Evolutionary conservation across 345 rosid species (phyloP).

Genomic region (Brassica nigra): DNA sequence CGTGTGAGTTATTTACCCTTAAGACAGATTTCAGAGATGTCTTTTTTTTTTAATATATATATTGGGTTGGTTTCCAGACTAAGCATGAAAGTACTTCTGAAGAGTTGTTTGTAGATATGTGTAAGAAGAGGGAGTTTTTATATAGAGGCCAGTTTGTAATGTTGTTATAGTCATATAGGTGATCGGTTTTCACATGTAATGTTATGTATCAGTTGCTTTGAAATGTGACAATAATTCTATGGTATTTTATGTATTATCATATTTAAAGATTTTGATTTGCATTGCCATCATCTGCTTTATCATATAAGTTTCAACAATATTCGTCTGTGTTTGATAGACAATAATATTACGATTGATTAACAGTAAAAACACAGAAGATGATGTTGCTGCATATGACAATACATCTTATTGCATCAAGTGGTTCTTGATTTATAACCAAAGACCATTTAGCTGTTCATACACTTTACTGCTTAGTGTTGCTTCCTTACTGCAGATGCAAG

Average conservation of each 20-base stretch:
- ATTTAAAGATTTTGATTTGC: conserved; percentile 7
- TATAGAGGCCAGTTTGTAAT: conserved; percentile 21
- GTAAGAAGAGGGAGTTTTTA: conserved; percentile 9
- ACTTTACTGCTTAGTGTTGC: background rate
- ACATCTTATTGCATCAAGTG: conserved; percentile 15
- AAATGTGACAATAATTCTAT: conserved; percentile 17
- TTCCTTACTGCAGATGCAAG: conserved; percentile 38
- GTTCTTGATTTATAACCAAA: conserved; percentile 12
- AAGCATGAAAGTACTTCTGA: background rate
- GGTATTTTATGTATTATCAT: background rate
- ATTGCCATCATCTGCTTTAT: background rate
- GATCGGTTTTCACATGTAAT: conserved; percentile 9
- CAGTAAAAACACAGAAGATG: conserved; percentile 13
- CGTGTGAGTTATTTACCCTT: conserved; percentile 7
- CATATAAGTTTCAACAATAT: background rate
- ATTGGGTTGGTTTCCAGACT: conserved; percentile 22
- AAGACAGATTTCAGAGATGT: conserved; percentile 7
- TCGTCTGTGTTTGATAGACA: background rate
- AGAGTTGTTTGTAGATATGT: conserved; percentile 31
- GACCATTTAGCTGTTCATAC: background rate
- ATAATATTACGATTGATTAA: background rate
- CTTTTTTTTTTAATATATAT: background rate
- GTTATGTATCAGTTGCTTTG: conserved; percentile 20
- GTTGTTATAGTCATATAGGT: conserved; percentile 19
- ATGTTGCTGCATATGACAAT: background rate